phyloP scores from a whole-genome alignment of 2,329 filamentous ascomycete species.

The Colletotrichum tofieldiae region DNA sequence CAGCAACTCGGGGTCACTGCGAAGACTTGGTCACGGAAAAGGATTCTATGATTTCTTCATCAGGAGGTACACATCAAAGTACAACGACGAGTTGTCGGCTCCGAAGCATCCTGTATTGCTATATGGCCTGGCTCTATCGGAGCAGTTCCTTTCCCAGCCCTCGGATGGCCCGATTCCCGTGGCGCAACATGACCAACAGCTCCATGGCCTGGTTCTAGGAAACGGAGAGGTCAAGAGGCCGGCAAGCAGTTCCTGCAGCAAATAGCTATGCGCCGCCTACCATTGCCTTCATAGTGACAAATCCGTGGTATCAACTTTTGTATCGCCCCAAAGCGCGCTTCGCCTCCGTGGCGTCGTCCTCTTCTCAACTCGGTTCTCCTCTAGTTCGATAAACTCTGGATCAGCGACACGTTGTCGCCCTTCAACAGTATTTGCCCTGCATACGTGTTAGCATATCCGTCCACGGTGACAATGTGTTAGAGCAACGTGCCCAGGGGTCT shows the following conservation, averaged over 20 bases:
- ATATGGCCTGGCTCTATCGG: slow-evolving; percentile 86
- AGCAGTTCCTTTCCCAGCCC: slow-evolving; percentile 80
- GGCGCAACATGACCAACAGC: slow-evolving; percentile 81
- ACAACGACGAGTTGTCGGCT: slow-evolving; percentile 19
- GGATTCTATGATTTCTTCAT: slow-evolving; percentile 98
- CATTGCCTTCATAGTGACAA: slow-evolving; percentile 16
- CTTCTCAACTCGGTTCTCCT: slow-evolving; percentile 64
- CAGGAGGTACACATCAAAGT: slow-evolving; percentile 75
- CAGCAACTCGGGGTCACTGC: slow-evolving; percentile 67
- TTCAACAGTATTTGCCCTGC: slow-evolving; percentile 88
- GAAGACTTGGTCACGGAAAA: slow-evolving; percentile 91
- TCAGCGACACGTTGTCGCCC: slow-evolving; percentile 89
- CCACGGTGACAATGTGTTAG: not conserved
- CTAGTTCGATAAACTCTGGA: slow-evolving; percentile 77
- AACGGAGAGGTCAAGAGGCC: slow-evolving; percentile 71
- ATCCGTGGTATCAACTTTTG: slow-evolving; percentile 41
- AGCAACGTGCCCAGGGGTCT: slow-evolving; percentile 79
- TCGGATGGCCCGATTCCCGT: slow-evolving; percentile 79
- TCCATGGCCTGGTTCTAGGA: slow-evolving; percentile 84
- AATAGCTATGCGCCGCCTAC: slow-evolving; percentile 63
- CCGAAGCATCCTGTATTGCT: slow-evolving; percentile 62
- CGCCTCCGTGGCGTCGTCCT: slow-evolving; percentile 57
- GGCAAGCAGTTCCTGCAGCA: slow-evolving; percentile 44
- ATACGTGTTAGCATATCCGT: slow-evolving; percentile 46
- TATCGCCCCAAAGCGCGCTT: slow-evolving; percentile 18